Conservation (phyloP, 2,329 filamentous ascomycete genomes). For the Exophiala bonariae region DNA sequence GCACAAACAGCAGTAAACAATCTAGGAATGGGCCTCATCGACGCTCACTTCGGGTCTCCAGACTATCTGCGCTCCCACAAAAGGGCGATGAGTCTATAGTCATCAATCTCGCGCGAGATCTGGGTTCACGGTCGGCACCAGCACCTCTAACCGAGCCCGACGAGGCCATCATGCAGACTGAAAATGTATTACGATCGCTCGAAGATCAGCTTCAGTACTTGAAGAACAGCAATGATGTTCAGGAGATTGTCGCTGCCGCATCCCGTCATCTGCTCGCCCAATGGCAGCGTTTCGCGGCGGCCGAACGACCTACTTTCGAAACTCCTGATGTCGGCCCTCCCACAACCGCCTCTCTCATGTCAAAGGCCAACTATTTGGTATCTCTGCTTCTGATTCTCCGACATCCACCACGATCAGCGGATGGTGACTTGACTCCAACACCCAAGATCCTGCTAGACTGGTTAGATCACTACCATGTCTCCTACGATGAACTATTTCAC, state of each 20-base stretch:
- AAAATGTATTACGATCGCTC: constrained; percentile 66
- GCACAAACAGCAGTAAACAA: constrained; percentile 42
- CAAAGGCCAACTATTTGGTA: constrained; percentile 78
- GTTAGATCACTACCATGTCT: constrained; percentile 74
- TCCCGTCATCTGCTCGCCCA: constrained; percentile 19
- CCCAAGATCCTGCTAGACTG: constrained; percentile 81
- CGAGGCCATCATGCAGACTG: constrained; percentile 72
- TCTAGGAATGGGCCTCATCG: constrained; percentile 31
- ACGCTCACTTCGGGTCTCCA: constrained; percentile 15
- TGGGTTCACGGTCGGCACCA: constrained; percentile 58
- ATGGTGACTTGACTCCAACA: constrained; percentile 47
- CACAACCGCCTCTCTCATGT: constrained; percentile 61
- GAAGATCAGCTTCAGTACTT: constrained; percentile 50
- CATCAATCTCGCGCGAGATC: constrained; percentile 68
- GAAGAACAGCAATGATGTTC: constrained; percentile 33
- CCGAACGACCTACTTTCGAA: constrained; percentile 35
- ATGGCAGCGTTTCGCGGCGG: constrained; percentile 35
- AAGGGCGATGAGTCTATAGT: constrained; percentile 62
- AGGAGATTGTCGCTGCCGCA: constrained; percentile 12
- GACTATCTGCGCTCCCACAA: constrained; percentile 30
- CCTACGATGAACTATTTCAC: constrained; percentile 66
- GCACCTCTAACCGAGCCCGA: constrained; percentile 68
- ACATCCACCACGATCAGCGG: constrained; percentile 57
- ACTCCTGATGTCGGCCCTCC: constrained; percentile 65
- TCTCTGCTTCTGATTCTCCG: constrained; percentile 76